phyloP scores from a whole-genome alignment of 1,139 yeast genomes.

The Zygosaccharomyces sapae region DNA sequence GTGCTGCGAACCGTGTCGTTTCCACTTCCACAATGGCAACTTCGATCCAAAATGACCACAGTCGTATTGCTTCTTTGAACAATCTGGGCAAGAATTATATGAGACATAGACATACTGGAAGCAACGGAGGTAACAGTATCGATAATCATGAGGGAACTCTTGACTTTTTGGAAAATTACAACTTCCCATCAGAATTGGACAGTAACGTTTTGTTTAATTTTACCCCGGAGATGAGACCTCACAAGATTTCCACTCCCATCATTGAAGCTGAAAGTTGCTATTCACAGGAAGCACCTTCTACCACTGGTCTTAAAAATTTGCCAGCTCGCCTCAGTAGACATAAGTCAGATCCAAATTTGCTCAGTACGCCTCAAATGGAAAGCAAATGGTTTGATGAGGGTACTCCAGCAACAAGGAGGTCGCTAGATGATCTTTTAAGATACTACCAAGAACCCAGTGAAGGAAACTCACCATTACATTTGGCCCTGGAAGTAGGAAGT shows the following conservation, averaged over 20 bases:
- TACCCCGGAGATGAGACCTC: conserved; percentile 1
- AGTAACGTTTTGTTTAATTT: conserved; percentile 18
- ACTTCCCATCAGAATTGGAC: conserved; percentile 26
- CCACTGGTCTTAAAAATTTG: conserved; percentile 1
- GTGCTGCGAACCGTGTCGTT: conserved; percentile 23
- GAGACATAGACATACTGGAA: conserved; percentile 17
- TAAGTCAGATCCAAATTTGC: conserved; percentile 19
- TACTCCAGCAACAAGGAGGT: conserved; percentile 23
- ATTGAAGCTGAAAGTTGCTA: conserved; percentile 7
- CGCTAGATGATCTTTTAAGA: conserved; percentile 31
- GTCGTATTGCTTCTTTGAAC: conserved; percentile 16
- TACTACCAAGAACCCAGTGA: conserved; percentile 28
- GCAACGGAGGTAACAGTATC: not conserved
- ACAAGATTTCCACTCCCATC: conserved; percentile 7
- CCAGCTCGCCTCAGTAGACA: conserved; percentile 7
- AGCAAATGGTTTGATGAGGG: conserved; percentile 19
- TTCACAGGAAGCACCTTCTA: conserved; percentile 4
- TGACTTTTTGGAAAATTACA: conserved; percentile 29
- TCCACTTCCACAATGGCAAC: conserved; percentile 35
- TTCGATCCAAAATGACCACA: conserved; percentile 26
- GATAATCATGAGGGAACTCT: conserved; percentile 22
- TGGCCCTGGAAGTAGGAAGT: conserved; percentile 1
- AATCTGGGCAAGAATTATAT: conserved; percentile 17
- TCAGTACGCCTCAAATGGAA: conserved; percentile 25
- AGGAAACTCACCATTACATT: conserved; percentile 16